Base-by-base conservation (phyloP, 805 yeast species). In the Ogataea angusta region DNA sequence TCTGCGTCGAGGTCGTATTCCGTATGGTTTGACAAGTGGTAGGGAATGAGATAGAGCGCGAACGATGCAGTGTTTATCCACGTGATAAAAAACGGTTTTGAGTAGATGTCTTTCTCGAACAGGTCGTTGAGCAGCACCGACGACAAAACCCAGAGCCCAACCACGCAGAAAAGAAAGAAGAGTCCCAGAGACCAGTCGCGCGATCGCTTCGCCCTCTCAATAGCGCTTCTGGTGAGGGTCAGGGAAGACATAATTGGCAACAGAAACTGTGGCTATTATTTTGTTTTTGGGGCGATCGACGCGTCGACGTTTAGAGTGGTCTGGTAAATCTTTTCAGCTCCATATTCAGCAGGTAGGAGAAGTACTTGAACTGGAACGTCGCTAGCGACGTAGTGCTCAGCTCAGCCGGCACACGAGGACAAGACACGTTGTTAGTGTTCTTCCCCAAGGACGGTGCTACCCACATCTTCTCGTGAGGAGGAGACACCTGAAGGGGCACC, bases 41-140 rank as follows among this genome's bases (percentile, higher is more conserved):
- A 74, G 1, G 93, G 91, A 30, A 84, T 59, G 36, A 93, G 66
- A 60, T 91, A 93, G 38, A 91, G 69, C 6, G 78, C 70, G 60
- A 93, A 93, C 4, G 93, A 76, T 1, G 88, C 81, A 0, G 98
- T 90, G 66, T 90, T 93, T 52, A 91, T 63, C 66, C 91, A 93
- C 2, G 99, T 93, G 51, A 93, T 85, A 47, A 90, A 76, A 57
- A 88, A 90, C 13, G 99, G 99, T 63, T 93, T 93, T 34, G 88
- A 66, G 61, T 88, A 93, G 7, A 45, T 42, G 43, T 73, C 76
- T 34, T 75, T 72, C 51, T 81, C 88, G 52, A 87, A 84, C 29
- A 87, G 68, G 30, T 78, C 81, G 61, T 86, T 89, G 26, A 93
- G 82, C 34, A 91, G 62, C 52, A 89, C 91, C 4, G 95, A 86